Evolutionary conservation across 345 rosid genomes (phyloP).

Genomic region (Sisymbrium irio): DNA sequence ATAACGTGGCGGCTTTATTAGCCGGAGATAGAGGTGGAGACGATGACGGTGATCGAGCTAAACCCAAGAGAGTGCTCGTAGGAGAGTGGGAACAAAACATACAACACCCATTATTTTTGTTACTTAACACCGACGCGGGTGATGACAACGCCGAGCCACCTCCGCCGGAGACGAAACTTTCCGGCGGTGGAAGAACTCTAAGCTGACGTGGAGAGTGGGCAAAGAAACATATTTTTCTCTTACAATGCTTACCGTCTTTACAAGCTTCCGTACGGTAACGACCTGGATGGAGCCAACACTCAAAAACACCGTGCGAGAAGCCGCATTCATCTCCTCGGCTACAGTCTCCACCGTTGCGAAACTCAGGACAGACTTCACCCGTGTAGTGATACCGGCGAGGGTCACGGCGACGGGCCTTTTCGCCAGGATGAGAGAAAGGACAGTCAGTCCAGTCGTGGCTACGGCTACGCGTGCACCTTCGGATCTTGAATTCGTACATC

Average conservation of each 20-base stretch:
- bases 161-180: not conserved
- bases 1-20: slow-evolving; percentile 24
- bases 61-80: slow-evolving; percentile 65
- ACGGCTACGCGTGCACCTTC: slow-evolving; percentile 81
- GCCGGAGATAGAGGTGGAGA: slow-evolving; percentile 82
- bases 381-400: slow-evolving; percentile 62
- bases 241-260: slow-evolving; percentile 67
- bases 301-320: slow-evolving; percentile 70
- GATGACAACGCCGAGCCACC: slow-evolving; percentile 4
- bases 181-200: slow-evolving; percentile 44
- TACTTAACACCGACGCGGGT: slow-evolving; percentile 2
- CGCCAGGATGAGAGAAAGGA: slow-evolving; percentile 85
- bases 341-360: slow-evolving; percentile 55
- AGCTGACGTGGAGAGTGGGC: slow-evolving; percentile 72
- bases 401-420: slow-evolving; percentile 89
- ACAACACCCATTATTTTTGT: slow-evolving; percentile 43
- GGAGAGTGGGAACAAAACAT: slow-evolving; percentile 63
- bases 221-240: slow-evolving; percentile 69
- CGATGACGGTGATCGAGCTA: slow-evolving; percentile 52
- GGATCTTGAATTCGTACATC: slow-evolving; percentile 93
- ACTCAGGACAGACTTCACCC: slow-evolving; percentile 72
- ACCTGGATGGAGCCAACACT: slow-evolving; percentile 75
- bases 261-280: slow-evolving; percentile 73
- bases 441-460: slow-evolving; percentile 99
- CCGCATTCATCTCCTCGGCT: slow-evolving; percentile 69